A percentile compares a stretch with the other conserved stretches of the same genome.
Evolutionary conservation across 306 rosid species (phyloP).

Genomic region (Trichosanthes cucumerina): DNA sequence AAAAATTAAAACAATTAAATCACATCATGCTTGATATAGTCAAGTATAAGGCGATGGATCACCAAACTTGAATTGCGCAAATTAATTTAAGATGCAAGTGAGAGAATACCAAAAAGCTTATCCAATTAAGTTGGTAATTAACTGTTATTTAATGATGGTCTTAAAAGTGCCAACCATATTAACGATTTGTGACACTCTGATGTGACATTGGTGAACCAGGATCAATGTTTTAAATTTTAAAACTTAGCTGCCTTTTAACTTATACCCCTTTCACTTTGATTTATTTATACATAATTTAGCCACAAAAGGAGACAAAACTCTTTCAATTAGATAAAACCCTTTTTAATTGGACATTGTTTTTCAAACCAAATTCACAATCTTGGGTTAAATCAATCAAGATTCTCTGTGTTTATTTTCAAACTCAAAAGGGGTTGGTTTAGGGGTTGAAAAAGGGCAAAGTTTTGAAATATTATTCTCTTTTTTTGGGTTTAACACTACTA

Average conservation of each 20-base stretch:
- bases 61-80: background rate
- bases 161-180: background rate
- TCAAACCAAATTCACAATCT: background rate
- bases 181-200: conserved; percentile 13
- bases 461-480: background rate
- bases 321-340: too few species aligned
- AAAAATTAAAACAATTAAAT: background rate
- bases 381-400: background rate
- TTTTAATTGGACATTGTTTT: background rate
- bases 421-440: background rate
- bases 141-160: background rate
- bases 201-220: background rate
- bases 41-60: background rate
- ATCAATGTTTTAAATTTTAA: conserved; percentile 16
- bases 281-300: background rate
- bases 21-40: background rate
- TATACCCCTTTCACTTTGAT: background rate
- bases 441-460: background rate
- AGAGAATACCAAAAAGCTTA: background rate
- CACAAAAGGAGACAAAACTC: too few species aligned
- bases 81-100: background rate
- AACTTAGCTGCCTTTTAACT: background rate
- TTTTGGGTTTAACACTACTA: background rate
- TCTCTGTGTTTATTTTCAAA: background rate
- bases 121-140: background rate